Evolutionary conservation across 345 rosid species (phyloP).

Genomic region (Odontarrhena argentea): DNA sequence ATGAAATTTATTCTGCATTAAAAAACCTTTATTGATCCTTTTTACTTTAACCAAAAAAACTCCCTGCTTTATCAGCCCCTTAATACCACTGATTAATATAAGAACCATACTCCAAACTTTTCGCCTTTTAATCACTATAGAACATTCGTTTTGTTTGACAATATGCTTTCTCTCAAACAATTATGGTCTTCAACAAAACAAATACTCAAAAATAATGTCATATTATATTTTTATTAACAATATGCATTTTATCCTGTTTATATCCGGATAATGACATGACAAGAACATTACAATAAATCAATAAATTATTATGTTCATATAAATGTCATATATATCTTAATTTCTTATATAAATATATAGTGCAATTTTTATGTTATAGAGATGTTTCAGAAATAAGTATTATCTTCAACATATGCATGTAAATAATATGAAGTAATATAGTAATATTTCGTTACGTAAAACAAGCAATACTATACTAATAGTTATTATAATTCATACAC

Average conservation of each 20-base stretch:
- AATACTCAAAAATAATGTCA: neutral
- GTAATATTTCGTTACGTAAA: too few species aligned
- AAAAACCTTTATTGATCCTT: neutral
- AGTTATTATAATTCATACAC: neutral
- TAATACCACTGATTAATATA: conserved; percentile 3
- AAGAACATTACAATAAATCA: too few species aligned
- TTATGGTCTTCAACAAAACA: neutral
- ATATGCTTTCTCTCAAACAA: neutral
- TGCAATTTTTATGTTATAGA: too few species aligned
- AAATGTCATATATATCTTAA: neutral
- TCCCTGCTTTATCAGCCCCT: neutral
- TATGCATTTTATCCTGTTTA: neutral
- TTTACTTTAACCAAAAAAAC: too few species aligned
- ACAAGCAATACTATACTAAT: too few species aligned
- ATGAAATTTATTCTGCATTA: conserved; percentile 10
- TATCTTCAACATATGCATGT: too few species aligned
- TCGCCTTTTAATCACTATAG: neutral
- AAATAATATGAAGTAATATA: too few species aligned
- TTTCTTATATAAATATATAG: neutral
- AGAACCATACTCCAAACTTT: conserved; percentile 18
- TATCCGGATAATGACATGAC: neutral
- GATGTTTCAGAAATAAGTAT: too few species aligned
- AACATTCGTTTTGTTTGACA: neutral
- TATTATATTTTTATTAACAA: neutral
- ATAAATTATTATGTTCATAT: neutral